Base-by-base conservation (phyloP, 352 stramenopile species). In the Phytophthora cajani region DNA sequence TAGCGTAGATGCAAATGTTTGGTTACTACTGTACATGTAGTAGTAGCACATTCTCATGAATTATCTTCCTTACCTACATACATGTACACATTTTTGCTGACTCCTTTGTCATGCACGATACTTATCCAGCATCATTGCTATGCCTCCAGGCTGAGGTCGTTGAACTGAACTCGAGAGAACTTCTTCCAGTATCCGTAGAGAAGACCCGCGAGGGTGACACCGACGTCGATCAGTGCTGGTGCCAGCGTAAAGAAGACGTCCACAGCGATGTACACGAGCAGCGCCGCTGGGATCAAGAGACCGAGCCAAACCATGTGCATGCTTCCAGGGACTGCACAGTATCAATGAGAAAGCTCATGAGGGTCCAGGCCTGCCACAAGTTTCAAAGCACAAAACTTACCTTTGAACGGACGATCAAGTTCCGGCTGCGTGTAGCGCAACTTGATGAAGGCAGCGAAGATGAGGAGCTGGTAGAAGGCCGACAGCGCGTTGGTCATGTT, bases 401-500 rank as follows among this genome's bases (percentile, higher is more conserved):
- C 70, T 76, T 81, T 79, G 60, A 74, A 82, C 16, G 77, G 75
- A 5, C 77, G 74, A 5, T 82, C 57, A 19, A 82, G 32, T 2
- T 78, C 62, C 23, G 68, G 30, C 3, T 72, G 68, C 57, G 81
- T 67, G 33, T 91, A 79, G 25, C 94, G 87, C 12, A 98, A 82
- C 56, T 97, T 92, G 56, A 98, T 64, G 78, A 98, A 98, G 9
- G 94, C 93, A 17, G 62, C 73, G 64, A 98, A 92, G 36, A 98
- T 92, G 36, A 98, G 77, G 25, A 98, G 56, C 62, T 97, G 79
- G 25, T 88, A 81, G 58, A 96, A 78, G 21, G 90, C 81, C 70
- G 96, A 98, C 25, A 97, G 84, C 27, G 95, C 88, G 77, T 98
- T 98, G 32, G 96, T 84, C n/a, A n/a, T n/a, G n/a, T n/a, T n/a